Evolutionary conservation across 495 filamentous ascomycete species (phyloP).

Genomic region (Podospora anserina): DNA sequence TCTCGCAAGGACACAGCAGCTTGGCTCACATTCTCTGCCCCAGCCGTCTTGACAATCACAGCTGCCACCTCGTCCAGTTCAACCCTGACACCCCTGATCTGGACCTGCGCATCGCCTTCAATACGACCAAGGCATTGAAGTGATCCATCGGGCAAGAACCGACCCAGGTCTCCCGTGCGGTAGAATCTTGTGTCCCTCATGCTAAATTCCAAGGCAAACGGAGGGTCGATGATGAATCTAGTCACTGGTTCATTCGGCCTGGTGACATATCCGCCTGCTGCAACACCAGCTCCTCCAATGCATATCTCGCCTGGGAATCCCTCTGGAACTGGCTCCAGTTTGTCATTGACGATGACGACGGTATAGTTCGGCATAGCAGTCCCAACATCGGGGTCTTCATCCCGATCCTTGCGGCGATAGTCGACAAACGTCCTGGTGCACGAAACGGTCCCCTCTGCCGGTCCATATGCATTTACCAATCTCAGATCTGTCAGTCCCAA

Average conservation of each 20-base stretch:
- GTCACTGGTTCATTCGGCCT: constrained; percentile 8
- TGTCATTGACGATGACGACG: constrained; percentile 41
- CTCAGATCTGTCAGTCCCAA: constrained; percentile 5
- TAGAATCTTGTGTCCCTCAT: not conserved
- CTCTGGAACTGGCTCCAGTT: constrained; percentile 34
- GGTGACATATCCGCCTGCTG: constrained; percentile 25
- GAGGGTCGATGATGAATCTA: constrained; percentile 28
- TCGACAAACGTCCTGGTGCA: not conserved
- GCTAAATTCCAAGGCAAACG: not conserved
- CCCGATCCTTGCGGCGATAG: not conserved
- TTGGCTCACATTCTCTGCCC: not conserved
- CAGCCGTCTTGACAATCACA: constrained; percentile 23
- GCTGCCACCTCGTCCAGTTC: constrained; percentile 44
- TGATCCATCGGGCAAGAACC: not conserved
- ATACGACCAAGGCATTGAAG: constrained; percentile 35
- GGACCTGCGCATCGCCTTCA: constrained; percentile 41
- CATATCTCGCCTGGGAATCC: constrained; percentile 31
- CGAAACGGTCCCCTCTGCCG: constrained; percentile 16
- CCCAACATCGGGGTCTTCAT: constrained; percentile 1
- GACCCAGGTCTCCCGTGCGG: not conserved
- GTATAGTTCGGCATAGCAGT: constrained; percentile 26
- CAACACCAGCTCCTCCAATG: constrained; percentile 29
- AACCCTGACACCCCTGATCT: constrained; percentile 45
- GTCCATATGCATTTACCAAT: constrained; percentile 26
- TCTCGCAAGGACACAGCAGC: constrained; percentile 4